A percentile compares a stretch with the other conserved stretches of the same genome.
Evolutionary conservation across 352 stramenopile species (phyloP).

Genomic region (Pythium periplocum): DNA sequence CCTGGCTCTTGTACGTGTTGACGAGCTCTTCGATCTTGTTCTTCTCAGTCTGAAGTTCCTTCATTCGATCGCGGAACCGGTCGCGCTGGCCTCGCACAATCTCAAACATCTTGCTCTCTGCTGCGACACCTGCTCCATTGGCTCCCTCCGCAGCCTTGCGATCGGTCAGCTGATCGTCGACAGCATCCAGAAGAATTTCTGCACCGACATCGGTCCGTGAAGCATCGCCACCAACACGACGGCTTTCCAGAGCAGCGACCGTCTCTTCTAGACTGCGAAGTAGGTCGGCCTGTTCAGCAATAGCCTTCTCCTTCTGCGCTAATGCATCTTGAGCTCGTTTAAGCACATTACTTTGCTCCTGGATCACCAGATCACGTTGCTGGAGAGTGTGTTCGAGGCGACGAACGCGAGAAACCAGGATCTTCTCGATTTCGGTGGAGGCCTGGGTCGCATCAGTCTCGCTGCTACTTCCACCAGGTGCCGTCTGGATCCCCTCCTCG

Average conservation of each 20-base stretch:
- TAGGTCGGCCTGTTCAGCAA: slow-evolving; percentile 45
- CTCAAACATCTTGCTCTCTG: slow-evolving; percentile 78
- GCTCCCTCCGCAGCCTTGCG: slow-evolving; percentile 10
- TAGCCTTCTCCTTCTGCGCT: slow-evolving; percentile 25
- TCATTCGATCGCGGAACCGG: slow-evolving; percentile 78
- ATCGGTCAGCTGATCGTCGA: slow-evolving; percentile 51
- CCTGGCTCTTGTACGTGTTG: slow-evolving; percentile 53
- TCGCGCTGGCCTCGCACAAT: slow-evolving; percentile 80
- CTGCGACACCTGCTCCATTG: slow-evolving; percentile 13
- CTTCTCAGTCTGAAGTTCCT: slow-evolving; percentile 70
- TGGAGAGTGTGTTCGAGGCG: slow-evolving; percentile 66
- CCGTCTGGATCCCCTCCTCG: slow-evolving; percentile 30
- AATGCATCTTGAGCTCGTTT: slow-evolving; percentile 27
- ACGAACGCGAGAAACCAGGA: slow-evolving; percentile 58
- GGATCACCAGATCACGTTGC: slow-evolving; percentile 46
- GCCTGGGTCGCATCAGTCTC: slow-evolving; percentile 11
- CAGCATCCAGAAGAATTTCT: slow-evolving; percentile 67
- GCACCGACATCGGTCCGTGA: slow-evolving; percentile 34
- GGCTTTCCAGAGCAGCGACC: slow-evolving; percentile 53
- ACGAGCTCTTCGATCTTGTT: slow-evolving; percentile 67
- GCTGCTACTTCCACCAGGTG: slow-evolving; percentile 18
- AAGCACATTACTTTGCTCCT: slow-evolving; percentile 29
- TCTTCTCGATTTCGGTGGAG: slow-evolving; percentile 45
- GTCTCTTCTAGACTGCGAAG: slow-evolving; percentile 63
- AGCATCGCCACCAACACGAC: slow-evolving; percentile 8